Evolutionary conservation across 2,329 filamentous ascomycete genomes (phyloP), one percentile per base, ranked within the genome.

Genomic region (Diaporthe ilicicola): DNA sequence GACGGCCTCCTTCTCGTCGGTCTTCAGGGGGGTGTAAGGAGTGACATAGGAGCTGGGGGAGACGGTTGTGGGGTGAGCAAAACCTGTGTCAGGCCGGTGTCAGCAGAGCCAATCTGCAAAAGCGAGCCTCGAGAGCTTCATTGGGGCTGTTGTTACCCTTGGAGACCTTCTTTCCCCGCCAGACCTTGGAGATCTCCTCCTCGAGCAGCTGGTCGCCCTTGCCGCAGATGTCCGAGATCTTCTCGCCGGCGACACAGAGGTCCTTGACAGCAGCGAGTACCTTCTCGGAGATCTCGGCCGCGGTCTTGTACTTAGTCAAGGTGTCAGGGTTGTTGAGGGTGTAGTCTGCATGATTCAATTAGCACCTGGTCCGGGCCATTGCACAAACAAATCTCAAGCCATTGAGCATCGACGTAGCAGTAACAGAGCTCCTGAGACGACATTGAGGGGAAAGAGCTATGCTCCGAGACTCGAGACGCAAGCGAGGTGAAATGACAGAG

Each of bases 301-400:
- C 96, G 76, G 93, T 95, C 91, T 97, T 98, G 90, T 98, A 98
- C 89, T 98, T 99, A 85, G 96, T 98, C 78, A 99, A 89, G 78
- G 94, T 98, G 82, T 97, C 93, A 73, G 93, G 94, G 87, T 97
- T 96, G 83, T 91, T 93, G 83, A 98, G 90, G 76, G 93, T 89
- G 86, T 97, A 95, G 82, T 97, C 94, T 97, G 29, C 15, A 4
- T 9, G 15, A 34, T 15, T 24, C 17, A 10, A 32, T 59, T 10
- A 27, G 53, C 22, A 50, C 9, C 15, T 29, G 19, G 32, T 29
- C 37, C 29, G n/a, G 12, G 37, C 64, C 29, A 72, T 51, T 27
- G 3, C 9, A 17, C 34, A 22, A 46, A n/a, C 9, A 15, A 50
- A 34, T 24, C n/a, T 51, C 32, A 42, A 51, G 66, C 66, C 53